Conservation (phyloP, 495 filamentous ascomycete species). For the Hypoxylon trugodes region DNA sequence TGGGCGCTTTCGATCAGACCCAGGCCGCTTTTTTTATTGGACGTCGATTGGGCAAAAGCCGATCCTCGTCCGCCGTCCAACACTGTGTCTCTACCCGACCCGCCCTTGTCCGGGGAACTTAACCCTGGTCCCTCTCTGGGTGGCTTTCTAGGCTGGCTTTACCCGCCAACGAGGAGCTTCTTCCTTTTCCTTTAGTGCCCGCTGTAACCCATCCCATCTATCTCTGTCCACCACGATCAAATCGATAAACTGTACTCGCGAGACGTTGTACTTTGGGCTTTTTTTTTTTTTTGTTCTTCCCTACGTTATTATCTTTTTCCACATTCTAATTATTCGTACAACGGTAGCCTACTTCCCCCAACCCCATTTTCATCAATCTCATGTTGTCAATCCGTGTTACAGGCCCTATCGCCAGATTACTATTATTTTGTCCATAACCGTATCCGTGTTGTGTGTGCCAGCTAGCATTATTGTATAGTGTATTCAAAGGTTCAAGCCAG, state of each 20-base stretch:
- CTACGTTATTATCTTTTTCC: slow-evolving; percentile 7
- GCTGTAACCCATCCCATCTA: slow-evolving; percentile 37
- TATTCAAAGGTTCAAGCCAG: neutral
- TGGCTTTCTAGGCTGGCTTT: slow-evolving; percentile 32
- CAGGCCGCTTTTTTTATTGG: slow-evolving; percentile 33
- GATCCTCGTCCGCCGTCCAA: slow-evolving; percentile 38
- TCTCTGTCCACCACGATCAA: slow-evolving; percentile 31
- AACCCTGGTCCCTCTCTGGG: slow-evolving; percentile 18
- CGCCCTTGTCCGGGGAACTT: slow-evolving; percentile 40
- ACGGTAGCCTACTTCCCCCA: slow-evolving; percentile 13
- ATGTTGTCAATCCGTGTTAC: slow-evolving; percentile 30
- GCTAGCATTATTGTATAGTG: neutral
- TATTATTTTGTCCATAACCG: slow-evolving; percentile 13
- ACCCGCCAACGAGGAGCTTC: slow-evolving; percentile 34
- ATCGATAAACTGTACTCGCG: slow-evolving; percentile 23
- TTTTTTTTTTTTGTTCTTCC: slow-evolving; percentile 20
- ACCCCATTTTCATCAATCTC: slow-evolving; percentile 17
- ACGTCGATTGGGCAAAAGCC: slow-evolving; percentile 24
- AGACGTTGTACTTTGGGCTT: slow-evolving; percentile 23
- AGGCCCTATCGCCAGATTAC: slow-evolving; percentile 12
- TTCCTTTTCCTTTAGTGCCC: slow-evolving; percentile 39
- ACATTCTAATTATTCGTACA: slow-evolving; percentile 23
- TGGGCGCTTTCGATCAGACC: slow-evolving; percentile 37
- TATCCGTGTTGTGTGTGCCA: slow-evolving; percentile 5
- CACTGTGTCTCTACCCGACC: slow-evolving; percentile 39